Conservation (phyloP, 2,329 filamentous ascomycete genomes). For the Magnaporthiopsis rhizophila region DNA sequence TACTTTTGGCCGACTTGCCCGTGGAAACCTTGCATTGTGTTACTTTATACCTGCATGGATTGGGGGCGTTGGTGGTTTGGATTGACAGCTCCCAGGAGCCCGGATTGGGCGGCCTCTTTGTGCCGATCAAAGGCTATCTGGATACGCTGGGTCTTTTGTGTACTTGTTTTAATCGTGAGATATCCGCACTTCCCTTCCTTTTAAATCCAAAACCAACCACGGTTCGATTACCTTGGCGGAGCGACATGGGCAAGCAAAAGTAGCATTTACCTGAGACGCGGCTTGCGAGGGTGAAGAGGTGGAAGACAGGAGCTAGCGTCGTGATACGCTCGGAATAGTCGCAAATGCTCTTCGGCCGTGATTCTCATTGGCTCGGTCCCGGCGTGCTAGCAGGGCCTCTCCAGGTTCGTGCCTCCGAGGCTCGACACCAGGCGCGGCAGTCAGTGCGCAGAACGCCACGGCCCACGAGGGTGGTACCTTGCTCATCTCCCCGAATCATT, state of each 20-base stretch:
- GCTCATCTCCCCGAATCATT: background rate
- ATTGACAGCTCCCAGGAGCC: background rate
- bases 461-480: background rate
- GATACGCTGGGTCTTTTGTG: background rate
- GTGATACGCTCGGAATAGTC: background rate
- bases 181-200: background rate
- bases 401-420: background rate
- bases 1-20: background rate
- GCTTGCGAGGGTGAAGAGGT: background rate
- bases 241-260: background rate
- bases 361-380: background rate
- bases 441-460: background rate
- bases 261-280: background rate
- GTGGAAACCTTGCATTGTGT: background rate
- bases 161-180: background rate
- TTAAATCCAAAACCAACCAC: background rate
- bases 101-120: background rate
- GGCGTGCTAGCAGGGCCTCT: too few relatives aligned
- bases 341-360: background rate
- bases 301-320: background rate
- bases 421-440: background rate
- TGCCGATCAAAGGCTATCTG: background rate
- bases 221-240: background rate
- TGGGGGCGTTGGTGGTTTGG: background rate
- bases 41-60: background rate